These are phyloP conservation scores for Phialocephala sp. DNA, from an alignment of 2,329 filamentous ascomycete species.

Conservation along the genomic window DNA sequence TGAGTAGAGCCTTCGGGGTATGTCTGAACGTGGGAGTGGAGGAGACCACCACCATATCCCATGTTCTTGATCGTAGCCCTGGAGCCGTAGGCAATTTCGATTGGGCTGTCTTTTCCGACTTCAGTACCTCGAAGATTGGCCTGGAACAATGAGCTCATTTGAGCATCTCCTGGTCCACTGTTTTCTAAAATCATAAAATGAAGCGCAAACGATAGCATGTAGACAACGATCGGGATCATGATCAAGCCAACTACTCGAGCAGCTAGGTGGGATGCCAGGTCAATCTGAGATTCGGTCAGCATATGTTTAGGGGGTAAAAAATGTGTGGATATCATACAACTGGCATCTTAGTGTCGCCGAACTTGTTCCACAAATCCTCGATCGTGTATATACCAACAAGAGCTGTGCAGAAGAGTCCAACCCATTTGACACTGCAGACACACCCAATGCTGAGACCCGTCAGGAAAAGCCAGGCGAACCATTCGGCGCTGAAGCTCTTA, in stretches of 20 bases:
- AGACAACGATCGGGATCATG: slow-evolving; percentile 85
- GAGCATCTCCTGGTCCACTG: slow-evolving; percentile 95
- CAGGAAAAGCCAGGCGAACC: slow-evolving; percentile 94
- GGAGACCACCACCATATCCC: slow-evolving; percentile 95
- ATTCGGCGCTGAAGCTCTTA: slow-evolving; percentile 86
- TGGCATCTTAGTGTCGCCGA: slow-evolving; percentile 91
- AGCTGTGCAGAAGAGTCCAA: slow-evolving; percentile 93
- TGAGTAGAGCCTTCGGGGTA: slow-evolving; percentile 92
- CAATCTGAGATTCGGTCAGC: slow-evolving; percentile 49
- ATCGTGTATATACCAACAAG: slow-evolving; percentile 94
- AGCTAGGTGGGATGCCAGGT: slow-evolving; percentile 77
- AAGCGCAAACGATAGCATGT: slow-evolving; percentile 92
- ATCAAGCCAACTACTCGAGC: slow-evolving; percentile 88
- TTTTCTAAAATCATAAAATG: slow-evolving; percentile 95
- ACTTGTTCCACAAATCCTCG: slow-evolving; percentile 98
- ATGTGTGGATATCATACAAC: slow-evolving; percentile 57
- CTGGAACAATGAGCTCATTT: slow-evolving; percentile 99
- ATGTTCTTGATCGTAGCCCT: slow-evolving; percentile 97
- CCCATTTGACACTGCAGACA: slow-evolving; percentile 98
- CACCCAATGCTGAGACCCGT: slow-evolving; percentile 96
- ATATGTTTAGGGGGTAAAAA: slow-evolving; percentile 1
- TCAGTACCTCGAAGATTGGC: slow-evolving; percentile 93
- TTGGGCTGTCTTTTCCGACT: slow-evolving; percentile 90
- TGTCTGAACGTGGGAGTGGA: slow-evolving; percentile 96
- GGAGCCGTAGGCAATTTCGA: slow-evolving; percentile 90